These are phyloP conservation scores for Onygenales sp. DNA, from an alignment of 2,329 filamentous ascomycete genomes.

Conservation along the genomic window DNA sequence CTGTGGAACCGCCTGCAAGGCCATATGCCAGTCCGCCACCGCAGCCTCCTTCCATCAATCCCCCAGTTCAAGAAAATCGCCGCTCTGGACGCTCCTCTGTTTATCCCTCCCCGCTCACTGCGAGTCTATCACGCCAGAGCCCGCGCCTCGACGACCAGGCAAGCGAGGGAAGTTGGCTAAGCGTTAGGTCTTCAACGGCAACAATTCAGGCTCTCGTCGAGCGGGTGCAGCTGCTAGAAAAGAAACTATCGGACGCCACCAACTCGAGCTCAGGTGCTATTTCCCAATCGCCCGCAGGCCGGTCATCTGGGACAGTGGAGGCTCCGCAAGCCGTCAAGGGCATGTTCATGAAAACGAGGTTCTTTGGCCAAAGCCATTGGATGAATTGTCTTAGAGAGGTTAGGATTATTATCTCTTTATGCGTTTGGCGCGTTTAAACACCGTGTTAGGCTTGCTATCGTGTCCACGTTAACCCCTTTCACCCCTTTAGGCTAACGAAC, in stretches of 20 bases:
- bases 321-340: not conserved
- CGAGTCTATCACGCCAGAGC: not conserved
- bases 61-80: not conserved
- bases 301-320: not conserved
- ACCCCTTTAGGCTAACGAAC: not conserved
- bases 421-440: too few species aligned
- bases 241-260: not conserved
- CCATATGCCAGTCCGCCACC: not conserved
- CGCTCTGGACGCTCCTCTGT: too few species aligned
- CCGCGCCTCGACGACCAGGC: not conserved
- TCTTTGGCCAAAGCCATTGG: conserved; percentile 46
- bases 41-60: not conserved
- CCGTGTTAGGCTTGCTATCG: too few species aligned
- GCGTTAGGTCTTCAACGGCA: not conserved
- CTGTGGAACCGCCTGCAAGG: not conserved
- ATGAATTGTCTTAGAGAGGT: conserved; percentile 29
- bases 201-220: conserved; percentile 1
- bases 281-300: not conserved
- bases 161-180: not conserved
- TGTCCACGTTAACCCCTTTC: not conserved
- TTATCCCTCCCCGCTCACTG: not conserved
- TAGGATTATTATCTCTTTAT: not conserved
- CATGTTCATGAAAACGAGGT: conserved; percentile 35
- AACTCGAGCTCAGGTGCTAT: not conserved
- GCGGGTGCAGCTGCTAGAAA: not conserved